Evolutionary conservation across 352 stramenopile genomes (phyloP), one percentile per base, ranked within the genome.

Genomic region (Phytophthora cactorum): DNA sequence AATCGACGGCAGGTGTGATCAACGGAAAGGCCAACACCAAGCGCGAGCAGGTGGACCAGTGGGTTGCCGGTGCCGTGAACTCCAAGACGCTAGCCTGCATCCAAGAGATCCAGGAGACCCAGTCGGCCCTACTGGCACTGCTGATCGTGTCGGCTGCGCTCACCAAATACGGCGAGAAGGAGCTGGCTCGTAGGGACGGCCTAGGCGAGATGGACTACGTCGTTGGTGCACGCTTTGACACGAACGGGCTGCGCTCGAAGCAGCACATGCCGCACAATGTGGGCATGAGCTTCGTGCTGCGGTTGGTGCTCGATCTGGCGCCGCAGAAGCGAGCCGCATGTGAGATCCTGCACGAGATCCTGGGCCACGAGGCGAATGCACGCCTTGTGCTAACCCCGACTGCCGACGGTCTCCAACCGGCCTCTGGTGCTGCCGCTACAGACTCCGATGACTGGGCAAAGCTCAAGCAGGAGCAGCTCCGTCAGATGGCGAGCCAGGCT

Each of bases 141-240:
- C 38, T 68, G 27, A 59, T 53, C 5, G 65, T 72, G 27, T 72
- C 64, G 11, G 64, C 64, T 1, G 57, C 64, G 1, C 28, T 72
- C 28, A 54, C 27, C 51, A 67, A 72, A 39, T 67, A 72, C 45
- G 64, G 64, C 12, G 58, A 72, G 36, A 39, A 58, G 45, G 64
- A 66, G 22, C 22, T 72, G 9, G 51, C 34, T 14, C 56, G 50
- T 8, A 60, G 36, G 28, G 51, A 71, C 22, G 28, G 7, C 7
- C 52, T 72, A 25, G 64, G 64, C 5, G 64, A 72, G 52, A 72
- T 72, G 64, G 63, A 72, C 15, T 54, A 34, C 45, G 34, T 72
- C 4, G 49, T 63, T 0, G 52, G 52, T 8, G 47, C 64, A 5
- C 64, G 64, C 12, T 72, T 72, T 25, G 57, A 52, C 14, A 67